phyloP scores from a whole-genome alignment of 1,139 yeast genomes.

The Yamadazyma epiphylla region DNA sequence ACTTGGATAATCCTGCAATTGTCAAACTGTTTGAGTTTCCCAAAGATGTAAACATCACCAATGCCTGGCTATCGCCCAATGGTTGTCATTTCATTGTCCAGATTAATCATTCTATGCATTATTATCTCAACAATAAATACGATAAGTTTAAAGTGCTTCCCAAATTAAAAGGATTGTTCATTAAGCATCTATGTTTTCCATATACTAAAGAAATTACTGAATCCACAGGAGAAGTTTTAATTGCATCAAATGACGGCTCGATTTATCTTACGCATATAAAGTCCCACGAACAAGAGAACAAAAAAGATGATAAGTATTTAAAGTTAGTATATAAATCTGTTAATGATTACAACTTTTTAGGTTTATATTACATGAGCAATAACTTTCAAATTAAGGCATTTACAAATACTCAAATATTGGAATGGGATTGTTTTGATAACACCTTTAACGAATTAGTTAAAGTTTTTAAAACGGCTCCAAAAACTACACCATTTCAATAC shows the following conservation, averaged over 20 bases:
- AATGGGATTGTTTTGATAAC: conserved; percentile 37
- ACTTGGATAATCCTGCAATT: conserved; percentile 35
- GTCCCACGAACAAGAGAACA: conserved; percentile 21
- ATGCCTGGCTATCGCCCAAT: conserved; percentile 38
- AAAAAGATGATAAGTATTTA: conserved; percentile 35
- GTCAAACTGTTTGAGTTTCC: conserved; percentile 27
- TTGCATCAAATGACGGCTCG: conserved; percentile 27
- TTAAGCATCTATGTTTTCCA: conserved; percentile 24
- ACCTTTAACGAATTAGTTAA: conserved; percentile 24
- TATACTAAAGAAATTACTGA: conserved; percentile 1
- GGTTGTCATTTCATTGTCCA: conserved; percentile 35
- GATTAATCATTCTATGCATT: conserved; percentile 20
- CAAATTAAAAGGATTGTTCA: conserved; percentile 25
- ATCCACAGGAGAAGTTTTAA: conserved; percentile 26
- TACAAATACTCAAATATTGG: conserved; percentile 15
- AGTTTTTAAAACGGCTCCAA: conserved; percentile 25
- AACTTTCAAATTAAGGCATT: conserved; percentile 22
- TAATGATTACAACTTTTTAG: conserved; percentile 12
- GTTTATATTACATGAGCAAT: conserved; percentile 21
- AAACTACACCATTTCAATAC: not conserved
- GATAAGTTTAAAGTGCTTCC: conserved; percentile 30
- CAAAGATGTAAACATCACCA: conserved; percentile 15
- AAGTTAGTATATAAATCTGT: conserved; percentile 23
- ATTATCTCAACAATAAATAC: conserved; percentile 30
- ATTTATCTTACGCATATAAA: conserved; percentile 27